Evolutionary conservation across 192 early-diverging fungal genomes (phyloP), one percentile per base, ranked within the genome.

Genomic region (Backusella parvicylindrica): DNA sequence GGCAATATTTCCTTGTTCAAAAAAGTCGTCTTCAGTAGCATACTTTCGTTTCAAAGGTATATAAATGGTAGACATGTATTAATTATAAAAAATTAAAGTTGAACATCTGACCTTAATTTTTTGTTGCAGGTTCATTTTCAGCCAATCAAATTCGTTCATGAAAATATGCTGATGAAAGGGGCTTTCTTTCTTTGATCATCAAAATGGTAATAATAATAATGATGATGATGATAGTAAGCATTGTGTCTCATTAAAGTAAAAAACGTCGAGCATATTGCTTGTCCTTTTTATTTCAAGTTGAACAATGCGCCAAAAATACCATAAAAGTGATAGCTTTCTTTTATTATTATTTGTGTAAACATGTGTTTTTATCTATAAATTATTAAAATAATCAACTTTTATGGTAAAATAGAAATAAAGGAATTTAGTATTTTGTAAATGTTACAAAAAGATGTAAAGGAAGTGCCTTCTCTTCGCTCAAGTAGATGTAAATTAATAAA

Each of bases 1-100:
- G 13, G 75, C 75, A 18, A 82, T 69, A 33, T 79, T 79, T 21
- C 81, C 81, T 74, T 79, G 63, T 43, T 53, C 26, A 35, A 82
- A 79, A 74, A 79, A 82, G 1, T 40, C 11, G 47, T 82, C 71
- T 2, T 70, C 56, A 2, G 40, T 37, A 36, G 66, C 37, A 73
- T 76, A 82, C 12, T 41, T 72, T 63, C 74, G 30, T 71, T 77
- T 79, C 5, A 66, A 41, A 56, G 78, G 78, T 49, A 56, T 79
- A 63, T 75, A 79, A 11, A 79, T 70, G 7, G 18, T 40, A 16
- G 65, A 66, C 41, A 68, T 47, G 6, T 21, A 50, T 43, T 33
- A n/a, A n/a, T n/a, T n/a, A n/a, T n/a, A n/a, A n/a, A n/a, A n/a
- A n/a, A n/a, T n/a, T n/a, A n/a, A n/a, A n/a, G n/a, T n/a, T n/a